Evolutionary conservation across 345 rosid genomes (phyloP).

Genomic region (Euphorbia peplus): DNA sequence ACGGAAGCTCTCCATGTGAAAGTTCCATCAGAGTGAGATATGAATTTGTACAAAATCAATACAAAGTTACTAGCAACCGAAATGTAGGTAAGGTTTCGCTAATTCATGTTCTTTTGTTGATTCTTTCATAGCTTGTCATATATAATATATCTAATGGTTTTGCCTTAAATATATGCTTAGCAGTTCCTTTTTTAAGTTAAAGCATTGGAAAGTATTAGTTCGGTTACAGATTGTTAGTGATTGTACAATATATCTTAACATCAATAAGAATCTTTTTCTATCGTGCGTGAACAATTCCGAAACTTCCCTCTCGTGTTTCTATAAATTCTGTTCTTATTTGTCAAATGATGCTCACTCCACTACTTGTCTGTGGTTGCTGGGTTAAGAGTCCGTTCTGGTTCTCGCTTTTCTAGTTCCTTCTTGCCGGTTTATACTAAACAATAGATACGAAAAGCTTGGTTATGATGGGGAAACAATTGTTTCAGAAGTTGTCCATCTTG

Average conservation of each 20-base stretch:
- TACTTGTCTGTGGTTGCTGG: too few relatives aligned
- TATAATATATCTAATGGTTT: constrained; percentile 20
- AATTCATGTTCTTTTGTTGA: constrained; percentile 19
- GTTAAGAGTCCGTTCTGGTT: too few relatives aligned
- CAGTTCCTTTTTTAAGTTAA: constrained; percentile 8
- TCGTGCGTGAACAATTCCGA: too few relatives aligned
- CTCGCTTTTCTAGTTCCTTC: too few relatives aligned
- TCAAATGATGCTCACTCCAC: too few relatives aligned
- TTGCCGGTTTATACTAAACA: too few relatives aligned
- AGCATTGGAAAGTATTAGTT: neutral
- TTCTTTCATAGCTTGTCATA: constrained; percentile 15
- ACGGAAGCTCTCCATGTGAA: constrained; percentile 9
- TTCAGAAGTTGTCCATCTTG: too few relatives aligned
- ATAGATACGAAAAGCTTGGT: too few relatives aligned
- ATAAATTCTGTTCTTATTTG: too few relatives aligned
- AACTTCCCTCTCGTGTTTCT: too few relatives aligned
- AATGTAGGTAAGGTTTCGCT: constrained; percentile 19
- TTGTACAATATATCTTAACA: neutral
- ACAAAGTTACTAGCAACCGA: constrained; percentile 15
- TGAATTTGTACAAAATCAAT: constrained; percentile 38
- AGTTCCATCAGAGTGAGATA: constrained; percentile 28
- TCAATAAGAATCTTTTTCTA: too few relatives aligned
- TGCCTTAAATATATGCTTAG: constrained; percentile 16
- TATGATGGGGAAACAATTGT: too few relatives aligned
- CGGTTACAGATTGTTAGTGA: neutral